Evolutionary conservation across 2,329 filamentous ascomycete genomes (phyloP).

Genomic region (Lecanicillium sp.): DNA sequence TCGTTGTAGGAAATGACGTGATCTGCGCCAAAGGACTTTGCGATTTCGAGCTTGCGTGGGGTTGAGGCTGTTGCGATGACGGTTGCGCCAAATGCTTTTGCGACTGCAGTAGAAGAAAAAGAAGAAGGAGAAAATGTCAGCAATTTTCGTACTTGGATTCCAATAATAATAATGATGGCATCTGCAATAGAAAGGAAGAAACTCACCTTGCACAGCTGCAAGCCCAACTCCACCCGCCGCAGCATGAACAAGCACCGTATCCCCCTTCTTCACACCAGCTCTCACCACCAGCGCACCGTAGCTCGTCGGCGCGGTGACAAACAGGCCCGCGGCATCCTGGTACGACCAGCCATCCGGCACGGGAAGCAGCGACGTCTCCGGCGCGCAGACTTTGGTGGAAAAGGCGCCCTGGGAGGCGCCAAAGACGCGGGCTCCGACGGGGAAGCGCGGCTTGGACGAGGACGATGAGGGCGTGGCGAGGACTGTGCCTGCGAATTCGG

Average conservation of each 20-base stretch:
- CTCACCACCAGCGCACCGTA: conserved; percentile 77
- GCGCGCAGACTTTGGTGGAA: conserved; percentile 63
- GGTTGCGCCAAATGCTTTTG: conserved; percentile 82
- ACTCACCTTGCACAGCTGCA: conserved; percentile 69
- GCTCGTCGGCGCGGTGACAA: conserved; percentile 84
- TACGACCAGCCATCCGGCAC: conserved; percentile 78
- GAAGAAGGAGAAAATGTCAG: too few relatives aligned
- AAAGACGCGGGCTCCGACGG: conserved; percentile 75
- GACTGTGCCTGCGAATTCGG: conserved; percentile 78
- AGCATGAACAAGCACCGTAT: conserved; percentile 84
- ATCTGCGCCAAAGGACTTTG: conserved; percentile 75
- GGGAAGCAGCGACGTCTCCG: conserved; percentile 59
- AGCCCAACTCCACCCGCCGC: conserved; percentile 88
- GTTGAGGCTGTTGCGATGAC: conserved; percentile 91
- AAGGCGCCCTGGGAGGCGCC: conserved; percentile 82
- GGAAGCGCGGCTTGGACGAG: conserved; percentile 40
- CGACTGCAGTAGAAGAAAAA: conserved; percentile 37
- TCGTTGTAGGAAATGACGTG: conserved; percentile 70
- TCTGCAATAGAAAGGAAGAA: background rate
- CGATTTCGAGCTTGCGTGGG: conserved; percentile 70
- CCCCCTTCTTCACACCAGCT: conserved; percentile 68
- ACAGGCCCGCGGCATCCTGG: conserved; percentile 77
- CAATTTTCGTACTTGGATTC: too few relatives aligned
- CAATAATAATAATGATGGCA: too few relatives aligned
- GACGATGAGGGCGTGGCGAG: conserved; percentile 51